Base-by-base conservation (phyloP, 164 flowering plant species). In the Stephania yunnanensis region DNA sequence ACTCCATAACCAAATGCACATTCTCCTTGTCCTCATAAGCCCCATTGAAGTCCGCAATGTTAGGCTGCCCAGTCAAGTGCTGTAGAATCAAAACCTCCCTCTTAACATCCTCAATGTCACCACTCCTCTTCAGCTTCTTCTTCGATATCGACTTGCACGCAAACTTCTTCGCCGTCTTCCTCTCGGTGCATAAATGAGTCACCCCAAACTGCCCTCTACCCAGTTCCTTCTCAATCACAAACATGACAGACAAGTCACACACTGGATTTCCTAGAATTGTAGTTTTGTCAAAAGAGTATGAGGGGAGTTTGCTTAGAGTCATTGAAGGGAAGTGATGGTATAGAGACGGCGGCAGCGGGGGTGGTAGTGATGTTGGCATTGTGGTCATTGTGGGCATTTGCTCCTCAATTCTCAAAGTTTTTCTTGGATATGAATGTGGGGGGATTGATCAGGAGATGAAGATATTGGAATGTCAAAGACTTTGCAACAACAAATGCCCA, bases 131-230 rank as follows among this genome's bases (percentile, higher is more conserved):
- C 12, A 94, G 91, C 84, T 88, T 94, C 10, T 84, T 61, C 79
- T 81, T 88, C 3, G 97, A 78, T n/a, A 94, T 92, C 1, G 96
- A 85, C 76, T 94, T 94, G 83, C 98, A 92, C 0, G 98, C 98
- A 74, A 83, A 94, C 55, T 85, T 81, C 31, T 20, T 5, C 1
- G 95, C 89, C 0, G 90, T 90, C 0, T 87, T 42, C 73, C 78
- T 90, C 64, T 91, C 91, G 0, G 86, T 87, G 72, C 98, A 94
- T 17, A 90, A 87, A 78, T 84, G 87, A 4, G 96, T 89, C 36
- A 92, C 73, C 20, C 96, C 98, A 76, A 92, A 94, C 73, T 91
- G 97, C 13, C 98, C 98, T 64, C 91, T 78, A 7, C 98, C 96
- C 30, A 94, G 82, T 71, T 91, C 98, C 74, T 81, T 87, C 9